Evolutionary conservation across 2,329 filamentous ascomycete species (phyloP).

Genomic region (Teratosphaeria pseudoeucalypti): DNA sequence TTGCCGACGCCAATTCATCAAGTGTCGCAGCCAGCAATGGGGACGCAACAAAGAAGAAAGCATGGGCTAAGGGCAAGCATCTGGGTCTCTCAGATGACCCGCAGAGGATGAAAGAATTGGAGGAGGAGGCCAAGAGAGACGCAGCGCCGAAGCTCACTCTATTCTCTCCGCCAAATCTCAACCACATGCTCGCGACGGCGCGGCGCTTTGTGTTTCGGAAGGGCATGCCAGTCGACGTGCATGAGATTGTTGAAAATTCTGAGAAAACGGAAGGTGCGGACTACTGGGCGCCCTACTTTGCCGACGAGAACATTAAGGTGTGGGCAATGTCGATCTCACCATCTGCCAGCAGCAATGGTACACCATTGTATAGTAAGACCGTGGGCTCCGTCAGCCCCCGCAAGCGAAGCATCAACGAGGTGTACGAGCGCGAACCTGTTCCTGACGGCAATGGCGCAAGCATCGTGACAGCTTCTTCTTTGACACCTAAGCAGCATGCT

Average conservation of each 20-base stretch:
- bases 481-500: slow-evolving; percentile 31
- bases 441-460: slow-evolving; percentile 1
- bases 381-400: slow-evolving; percentile 16
- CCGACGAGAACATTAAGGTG: slow-evolving; percentile 67
- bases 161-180: slow-evolving; percentile 71
- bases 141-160: slow-evolving; percentile 44
- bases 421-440: slow-evolving; percentile 21
- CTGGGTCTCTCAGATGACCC: slow-evolving; percentile 12
- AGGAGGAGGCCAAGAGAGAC: slow-evolving; percentile 22
- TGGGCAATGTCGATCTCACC: slow-evolving; percentile 63
- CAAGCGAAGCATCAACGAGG: slow-evolving; percentile 27
- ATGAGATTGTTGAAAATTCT: slow-evolving; percentile 48
- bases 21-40: slow-evolving; percentile 36
- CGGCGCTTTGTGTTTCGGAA: slow-evolving; percentile 79
- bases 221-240: slow-evolving; percentile 60
- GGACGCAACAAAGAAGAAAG: slow-evolving; percentile 33
- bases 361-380: background rate
- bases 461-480: slow-evolving; percentile 29
- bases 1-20: slow-evolving; percentile 56
- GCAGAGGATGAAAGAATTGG: slow-evolving; percentile 16
- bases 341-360: background rate
- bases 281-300: slow-evolving; percentile 51
- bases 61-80: slow-evolving; percentile 24
- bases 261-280: slow-evolving; percentile 16
- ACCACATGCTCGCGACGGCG: slow-evolving; percentile 70